Conservation (phyloP, 352 stramenopile species). For the Globisporangium perplexum region DNA sequence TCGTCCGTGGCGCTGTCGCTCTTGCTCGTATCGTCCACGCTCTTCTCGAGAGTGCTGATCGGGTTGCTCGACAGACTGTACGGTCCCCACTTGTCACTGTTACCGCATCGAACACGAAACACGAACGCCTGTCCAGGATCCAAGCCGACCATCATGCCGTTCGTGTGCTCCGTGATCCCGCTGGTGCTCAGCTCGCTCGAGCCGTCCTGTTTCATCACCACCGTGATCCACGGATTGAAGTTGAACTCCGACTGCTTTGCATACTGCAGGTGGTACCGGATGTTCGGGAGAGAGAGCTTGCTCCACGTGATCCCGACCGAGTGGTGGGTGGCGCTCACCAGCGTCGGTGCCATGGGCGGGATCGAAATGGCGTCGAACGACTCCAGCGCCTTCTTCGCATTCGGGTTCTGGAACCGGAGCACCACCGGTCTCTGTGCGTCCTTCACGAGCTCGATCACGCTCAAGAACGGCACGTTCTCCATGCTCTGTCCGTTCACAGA, state of each 20-base stretch:
- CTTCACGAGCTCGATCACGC: slow-evolving; percentile 76
- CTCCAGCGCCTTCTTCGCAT: slow-evolving; percentile 34
- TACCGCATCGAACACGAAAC: slow-evolving; percentile 60
- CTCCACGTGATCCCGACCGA: slow-evolving; percentile 63
- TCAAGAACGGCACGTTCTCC: slow-evolving; percentile 53
- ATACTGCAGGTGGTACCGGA: slow-evolving; percentile 60
- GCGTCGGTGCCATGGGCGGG: slow-evolving; percentile 46
- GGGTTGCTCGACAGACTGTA: slow-evolving; percentile 57
- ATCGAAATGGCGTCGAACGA: slow-evolving; percentile 52
- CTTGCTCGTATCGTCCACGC: slow-evolving; percentile 2
- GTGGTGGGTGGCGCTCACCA: slow-evolving; percentile 57
- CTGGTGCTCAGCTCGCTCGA: slow-evolving; percentile 31
- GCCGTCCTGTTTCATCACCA: slow-evolving; percentile 45
- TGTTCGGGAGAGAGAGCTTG: slow-evolving; percentile 25
- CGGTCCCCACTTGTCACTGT: slow-evolving; percentile 48
- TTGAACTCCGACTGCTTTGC: slow-evolving; percentile 54
- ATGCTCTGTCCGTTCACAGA: slow-evolving; percentile 70
- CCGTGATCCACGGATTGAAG: slow-evolving; percentile 48
- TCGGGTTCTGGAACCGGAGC: slow-evolving; percentile 64
- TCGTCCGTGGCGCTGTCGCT: background rate
- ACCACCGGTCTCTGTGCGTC: slow-evolving; percentile 55
- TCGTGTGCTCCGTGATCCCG: slow-evolving; percentile 43
- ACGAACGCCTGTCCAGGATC: slow-evolving; percentile 46
- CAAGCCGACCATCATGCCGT: slow-evolving; percentile 60
- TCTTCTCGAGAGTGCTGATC: slow-evolving; percentile 52